Conservation (phyloP, 352 stramenopile genomes). For the Phytopythium sindhum region DNA sequence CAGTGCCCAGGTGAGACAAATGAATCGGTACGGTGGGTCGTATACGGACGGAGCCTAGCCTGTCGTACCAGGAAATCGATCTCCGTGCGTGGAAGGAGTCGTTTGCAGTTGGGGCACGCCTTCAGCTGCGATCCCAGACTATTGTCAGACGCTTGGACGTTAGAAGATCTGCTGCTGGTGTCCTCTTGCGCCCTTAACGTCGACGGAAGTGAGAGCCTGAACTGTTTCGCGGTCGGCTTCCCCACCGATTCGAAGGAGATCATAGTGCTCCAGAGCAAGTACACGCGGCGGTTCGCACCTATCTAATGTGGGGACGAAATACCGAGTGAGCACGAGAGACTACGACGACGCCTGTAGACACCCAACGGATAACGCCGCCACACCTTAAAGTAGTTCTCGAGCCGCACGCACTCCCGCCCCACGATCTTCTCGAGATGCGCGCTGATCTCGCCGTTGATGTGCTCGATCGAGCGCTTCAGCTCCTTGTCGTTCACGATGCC, state of each 20-base stretch:
- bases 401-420: constrained; percentile 49
- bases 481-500: constrained; percentile 53
- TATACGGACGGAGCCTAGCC: neutral
- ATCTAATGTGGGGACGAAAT: constrained; percentile 21
- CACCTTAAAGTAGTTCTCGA: constrained; percentile 74
- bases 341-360: neutral
- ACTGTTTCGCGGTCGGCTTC: constrained; percentile 43
- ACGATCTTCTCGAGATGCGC: constrained; percentile 57
- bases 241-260: constrained; percentile 49
- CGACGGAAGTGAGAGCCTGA: constrained; percentile 31
- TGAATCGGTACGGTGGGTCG: neutral
- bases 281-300: constrained; percentile 56
- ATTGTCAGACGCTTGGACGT: neutral
- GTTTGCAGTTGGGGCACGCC: constrained; percentile 36
- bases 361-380: neutral
- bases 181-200: constrained; percentile 7
- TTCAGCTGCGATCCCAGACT: constrained; percentile 24
- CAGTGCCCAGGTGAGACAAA: neutral
- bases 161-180: neutral
- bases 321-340: neutral
- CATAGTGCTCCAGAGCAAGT: constrained; percentile 69
- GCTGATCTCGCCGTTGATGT: constrained; percentile 55
- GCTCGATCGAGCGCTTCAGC: constrained; percentile 39
- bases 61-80: constrained; percentile 40
- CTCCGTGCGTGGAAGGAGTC: constrained; percentile 30